Evolutionary conservation across 1,284 basidiomycete species (phyloP), one percentile per base, ranked within the genome.

Genomic region (Pseudozyma sp.): DNA sequence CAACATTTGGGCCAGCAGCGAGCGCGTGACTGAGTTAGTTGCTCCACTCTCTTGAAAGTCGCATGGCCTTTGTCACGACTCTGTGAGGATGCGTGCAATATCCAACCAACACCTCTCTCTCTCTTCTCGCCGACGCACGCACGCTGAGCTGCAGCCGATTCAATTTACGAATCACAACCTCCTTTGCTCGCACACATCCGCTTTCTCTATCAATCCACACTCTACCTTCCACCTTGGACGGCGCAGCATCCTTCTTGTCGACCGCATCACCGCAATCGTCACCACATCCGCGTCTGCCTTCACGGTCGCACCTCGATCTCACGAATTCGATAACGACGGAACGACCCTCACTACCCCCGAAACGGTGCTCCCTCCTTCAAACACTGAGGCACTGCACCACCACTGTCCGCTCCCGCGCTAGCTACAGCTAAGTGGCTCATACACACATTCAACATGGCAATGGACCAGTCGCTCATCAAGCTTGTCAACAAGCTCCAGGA

Each of bases 401-500:
- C 49, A 33, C 17, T 42, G 4, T 37, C 8, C 42, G 31, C 43
- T 10, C 54, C 6, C 35, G 52, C 54, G 37, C 46, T 61, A 48
- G 52, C 35, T 16, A 30, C 34, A 35, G 55, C 45, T 47, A 19
- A 55, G 54, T 39, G 35, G 34, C 46, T 9, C 43, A 1, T 17
- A 24, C n/a, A 44, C 19, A 49, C 34, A 17, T 43, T 16, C 60
- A 62, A 24, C 42, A 74, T 76, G 67, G 62, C 77, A 29, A 84
- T 84, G 82, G 82, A 84, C 66, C 78, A 77, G 33, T 94, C 97
- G 85, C 90, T 98, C 77, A 99, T 98, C 82, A 91, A 92, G 80
- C 89, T 97, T 34, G 96, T 98, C 54, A 98, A 98, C 87, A 92
- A 91, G 87, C 91, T 99, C 49, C 96, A 98, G 86, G 85, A 84